Percentiles rank a stretch among this genome's conserved stretches.
phyloP scores from a whole-genome alignment of 495 filamentous ascomycete species.

The Gamarada debralockiae region DNA sequence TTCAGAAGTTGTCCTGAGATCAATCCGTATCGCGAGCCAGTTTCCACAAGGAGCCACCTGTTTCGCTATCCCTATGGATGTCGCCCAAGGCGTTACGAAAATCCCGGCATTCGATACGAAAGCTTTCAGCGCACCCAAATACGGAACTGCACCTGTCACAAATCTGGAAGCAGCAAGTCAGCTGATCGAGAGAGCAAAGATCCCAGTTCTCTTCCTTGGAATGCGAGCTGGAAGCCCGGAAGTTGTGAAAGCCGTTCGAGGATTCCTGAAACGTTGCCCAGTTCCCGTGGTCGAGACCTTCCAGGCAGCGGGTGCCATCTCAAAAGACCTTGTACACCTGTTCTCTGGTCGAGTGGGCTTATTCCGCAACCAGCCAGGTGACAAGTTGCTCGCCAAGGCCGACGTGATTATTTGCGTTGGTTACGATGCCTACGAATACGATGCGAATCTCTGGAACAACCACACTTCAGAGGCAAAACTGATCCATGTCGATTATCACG shows the following conservation, averaged over 20 bases:
- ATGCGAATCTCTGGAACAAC: conserved; percentile 32
- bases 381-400: conserved; percentile 29
- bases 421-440: conserved; percentile 37
- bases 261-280: conserved; percentile 28
- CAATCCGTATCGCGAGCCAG: conserved; percentile 29
- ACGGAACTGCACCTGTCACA: conserved; percentile 22
- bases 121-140: conserved; percentile 28
- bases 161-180: conserved; percentile 18
- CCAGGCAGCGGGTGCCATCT: conserved; percentile 35
- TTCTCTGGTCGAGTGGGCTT: conserved; percentile 37
- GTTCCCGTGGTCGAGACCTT: conserved; percentile 38
- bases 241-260: conserved; percentile 28
- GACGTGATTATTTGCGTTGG: conserved; percentile 34
- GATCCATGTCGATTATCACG: conserved; percentile 29
- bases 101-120: conserved; percentile 27
- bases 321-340: conserved; percentile 29
- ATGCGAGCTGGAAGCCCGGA: conserved; percentile 27
- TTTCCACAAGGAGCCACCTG: conserved; percentile 30
- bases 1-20: conserved; percentile 33
- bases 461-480: conserved; percentile 23
- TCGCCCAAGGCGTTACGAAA: conserved; percentile 13
- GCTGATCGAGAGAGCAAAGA: conserved; percentile 28
- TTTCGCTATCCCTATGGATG: conserved; percentile 34
- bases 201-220: conserved; percentile 35
- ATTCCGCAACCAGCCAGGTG: conserved; percentile 37